phyloP scores from a whole-genome alignment of 2,329 filamentous ascomycete genomes.

The Coniochaeta sp. region DNA sequence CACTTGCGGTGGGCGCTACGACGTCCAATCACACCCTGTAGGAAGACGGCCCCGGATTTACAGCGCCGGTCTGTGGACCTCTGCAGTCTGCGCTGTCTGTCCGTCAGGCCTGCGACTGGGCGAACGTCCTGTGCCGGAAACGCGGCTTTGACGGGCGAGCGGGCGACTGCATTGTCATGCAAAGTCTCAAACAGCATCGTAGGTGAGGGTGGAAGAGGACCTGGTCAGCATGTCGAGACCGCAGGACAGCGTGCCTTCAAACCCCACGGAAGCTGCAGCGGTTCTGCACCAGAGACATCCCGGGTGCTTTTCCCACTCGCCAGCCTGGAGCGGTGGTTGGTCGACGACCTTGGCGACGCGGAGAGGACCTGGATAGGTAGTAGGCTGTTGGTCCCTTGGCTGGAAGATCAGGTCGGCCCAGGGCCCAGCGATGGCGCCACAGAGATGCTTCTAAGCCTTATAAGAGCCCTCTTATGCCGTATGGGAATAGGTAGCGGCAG shows the following conservation, averaged over 20 bases:
- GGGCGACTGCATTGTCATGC: slow-evolving; percentile 10
- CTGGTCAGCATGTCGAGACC: not conserved
- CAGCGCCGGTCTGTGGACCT: not conserved
- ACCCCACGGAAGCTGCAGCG: not conserved
- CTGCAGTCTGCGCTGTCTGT: not conserved
- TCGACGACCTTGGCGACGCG: not conserved
- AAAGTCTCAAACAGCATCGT: slow-evolving; percentile 3
- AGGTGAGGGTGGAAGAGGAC: not conserved
- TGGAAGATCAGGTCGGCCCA: too few relatives aligned
- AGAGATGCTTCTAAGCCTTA: too few relatives aligned
- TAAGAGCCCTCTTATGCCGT: not conserved
- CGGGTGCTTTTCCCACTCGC: not conserved
- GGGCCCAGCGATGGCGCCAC: not conserved
- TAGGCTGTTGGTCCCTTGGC: not conserved
- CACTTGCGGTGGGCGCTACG: slow-evolving; percentile 6
- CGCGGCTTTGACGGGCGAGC: slow-evolving; percentile 3
- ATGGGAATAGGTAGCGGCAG: not conserved
- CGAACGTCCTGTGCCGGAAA: not conserved
- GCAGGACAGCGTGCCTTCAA: not conserved
- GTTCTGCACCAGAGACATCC: not conserved
- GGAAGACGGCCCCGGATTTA: not conserved
- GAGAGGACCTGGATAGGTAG: not conserved
- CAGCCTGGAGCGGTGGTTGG: not conserved
- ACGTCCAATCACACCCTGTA: slow-evolving; percentile 7
- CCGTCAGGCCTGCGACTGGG: not conserved